phyloP scores from a whole-genome alignment of 192 early-diverging fungal genomes.

The Pilobolus umbonatus region DNA sequence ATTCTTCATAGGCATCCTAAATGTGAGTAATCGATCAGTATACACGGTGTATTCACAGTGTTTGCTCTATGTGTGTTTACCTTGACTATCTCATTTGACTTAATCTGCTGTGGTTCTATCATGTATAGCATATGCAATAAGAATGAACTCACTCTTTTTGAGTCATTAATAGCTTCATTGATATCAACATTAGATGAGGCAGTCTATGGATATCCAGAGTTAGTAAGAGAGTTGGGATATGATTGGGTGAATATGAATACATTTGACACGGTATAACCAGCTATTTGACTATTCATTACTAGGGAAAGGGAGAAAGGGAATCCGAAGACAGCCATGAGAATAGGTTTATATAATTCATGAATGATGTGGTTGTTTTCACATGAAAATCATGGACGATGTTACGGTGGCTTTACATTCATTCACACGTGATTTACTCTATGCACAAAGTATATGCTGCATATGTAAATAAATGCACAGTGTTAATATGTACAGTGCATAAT shows the following conservation, averaged over 20 bases:
- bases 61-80: not conserved
- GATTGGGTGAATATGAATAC: not conserved
- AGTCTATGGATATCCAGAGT: not conserved
- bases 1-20: slow-evolving; percentile 18
- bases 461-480: too few relatives aligned
- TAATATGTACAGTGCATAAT: too few relatives aligned
- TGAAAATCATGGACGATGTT: too few relatives aligned
- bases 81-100: slow-evolving; percentile 2
- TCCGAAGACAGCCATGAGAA: too few relatives aligned
- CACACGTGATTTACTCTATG: too few relatives aligned
- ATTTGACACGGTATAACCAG: slow-evolving; percentile 6
- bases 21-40: too few relatives aligned
- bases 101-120: slow-evolving; percentile 11
- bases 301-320: too few relatives aligned
- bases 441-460: too few relatives aligned
- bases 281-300: slow-evolving; percentile 11
- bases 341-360: too few relatives aligned
- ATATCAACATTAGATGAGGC: slow-evolving; percentile 1
- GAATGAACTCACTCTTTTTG: slow-evolving; percentile 3
- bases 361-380: too few relatives aligned
- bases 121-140: slow-evolving; percentile 9
- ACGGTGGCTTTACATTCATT: too few relatives aligned
- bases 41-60: too few relatives aligned
- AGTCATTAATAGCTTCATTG: not conserved
- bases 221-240: not conserved